Conservation (phyloP, 768 basidiomycete species). For the Leccinum boreale region DNA sequence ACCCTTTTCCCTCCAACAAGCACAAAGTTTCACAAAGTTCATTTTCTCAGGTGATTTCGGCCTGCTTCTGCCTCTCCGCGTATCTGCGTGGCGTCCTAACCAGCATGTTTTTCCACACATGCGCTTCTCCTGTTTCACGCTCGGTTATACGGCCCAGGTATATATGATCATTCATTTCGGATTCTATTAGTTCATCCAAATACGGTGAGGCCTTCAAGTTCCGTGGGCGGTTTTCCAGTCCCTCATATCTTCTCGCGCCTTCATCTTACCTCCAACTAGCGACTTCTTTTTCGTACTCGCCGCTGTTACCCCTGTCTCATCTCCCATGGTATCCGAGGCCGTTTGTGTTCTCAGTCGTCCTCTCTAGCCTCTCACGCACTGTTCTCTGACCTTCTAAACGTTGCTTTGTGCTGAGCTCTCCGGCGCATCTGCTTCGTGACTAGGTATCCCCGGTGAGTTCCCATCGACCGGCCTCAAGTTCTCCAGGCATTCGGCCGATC, state of each 20-base stretch:
- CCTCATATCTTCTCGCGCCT: background rate
- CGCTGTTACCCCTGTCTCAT: background rate
- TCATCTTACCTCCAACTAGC: background rate
- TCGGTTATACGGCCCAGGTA: background rate
- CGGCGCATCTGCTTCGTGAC: background rate
- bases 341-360: background rate
- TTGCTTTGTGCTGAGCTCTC: background rate
- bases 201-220: background rate
- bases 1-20: background rate
- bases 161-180: background rate
- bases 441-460: background rate
- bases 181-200: background rate
- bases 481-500: background rate
- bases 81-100: background rate
- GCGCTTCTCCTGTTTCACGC: background rate
- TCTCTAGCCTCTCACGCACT: background rate
- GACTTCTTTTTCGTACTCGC: background rate
- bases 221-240: background rate
- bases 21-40: background rate
- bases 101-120: background rate
- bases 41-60: background rate
- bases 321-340: background rate
- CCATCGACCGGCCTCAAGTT: background rate
- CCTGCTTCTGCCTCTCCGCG: background rate
- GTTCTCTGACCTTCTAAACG: background rate